Percentiles rank a stretch among this genome's conserved stretches.
Conservation (phyloP, 2,329 filamentous ascomycete species). For the Sporothrix schenckii region DNA sequence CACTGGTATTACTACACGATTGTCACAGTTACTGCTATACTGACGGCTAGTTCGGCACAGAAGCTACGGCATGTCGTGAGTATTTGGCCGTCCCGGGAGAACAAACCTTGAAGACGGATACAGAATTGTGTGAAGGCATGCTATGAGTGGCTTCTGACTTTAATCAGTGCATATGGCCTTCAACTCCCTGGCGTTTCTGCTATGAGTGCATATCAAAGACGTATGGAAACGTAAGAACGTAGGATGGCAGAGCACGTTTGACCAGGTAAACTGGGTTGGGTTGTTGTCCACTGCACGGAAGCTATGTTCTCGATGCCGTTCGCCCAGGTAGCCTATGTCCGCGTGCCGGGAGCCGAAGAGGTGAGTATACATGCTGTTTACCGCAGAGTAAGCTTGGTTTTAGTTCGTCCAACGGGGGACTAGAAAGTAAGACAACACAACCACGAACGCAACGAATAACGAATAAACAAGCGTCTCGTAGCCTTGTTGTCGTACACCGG, state of each 20-base stretch:
- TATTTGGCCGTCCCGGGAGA: background rate
- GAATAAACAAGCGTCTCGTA: no score
- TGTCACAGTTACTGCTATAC: no score
- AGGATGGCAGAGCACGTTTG: background rate
- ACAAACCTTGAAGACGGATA: background rate
- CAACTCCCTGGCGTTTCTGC: background rate
- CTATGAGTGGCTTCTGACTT: background rate
- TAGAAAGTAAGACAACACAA: no score
- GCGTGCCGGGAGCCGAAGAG: background rate
- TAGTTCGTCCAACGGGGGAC: no score
- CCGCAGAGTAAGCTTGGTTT: no score
- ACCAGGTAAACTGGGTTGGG: background rate
- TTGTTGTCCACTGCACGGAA: background rate
- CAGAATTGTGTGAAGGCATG: no score
- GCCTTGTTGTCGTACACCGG: no score
- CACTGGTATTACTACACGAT: background rate
- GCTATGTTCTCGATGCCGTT: background rate
- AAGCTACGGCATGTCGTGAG: background rate
- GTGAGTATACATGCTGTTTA: background rate
- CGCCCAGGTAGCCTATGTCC: no score
- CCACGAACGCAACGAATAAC: no score
- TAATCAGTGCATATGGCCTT: background rate
- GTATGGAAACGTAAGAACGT: background rate
- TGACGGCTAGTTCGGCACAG: background rate
- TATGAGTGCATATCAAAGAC: background rate